Evolutionary conservation across 495 filamentous ascomycete species (phyloP).

Genomic region (Penicillium antarcticum): DNA sequence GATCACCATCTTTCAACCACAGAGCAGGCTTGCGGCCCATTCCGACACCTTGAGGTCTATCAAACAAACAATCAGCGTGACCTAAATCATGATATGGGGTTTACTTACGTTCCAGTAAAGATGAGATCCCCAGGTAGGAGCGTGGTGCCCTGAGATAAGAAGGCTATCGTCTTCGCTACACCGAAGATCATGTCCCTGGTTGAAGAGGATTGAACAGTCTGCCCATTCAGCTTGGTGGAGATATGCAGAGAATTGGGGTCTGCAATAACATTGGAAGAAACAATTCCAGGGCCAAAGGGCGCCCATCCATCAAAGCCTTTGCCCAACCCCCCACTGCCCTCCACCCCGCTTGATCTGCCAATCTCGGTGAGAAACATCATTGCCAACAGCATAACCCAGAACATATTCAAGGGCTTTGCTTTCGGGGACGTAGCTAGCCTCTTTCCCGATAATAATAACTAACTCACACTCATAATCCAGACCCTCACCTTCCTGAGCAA

Average conservation of each 20-base stretch:
- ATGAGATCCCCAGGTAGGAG: constrained; percentile 77
- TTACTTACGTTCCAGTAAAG: constrained; percentile 77
- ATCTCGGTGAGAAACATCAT: constrained; percentile 81
- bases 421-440: constrained; percentile 64
- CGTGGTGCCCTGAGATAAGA: constrained; percentile 75
- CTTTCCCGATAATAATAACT: constrained; percentile 72
- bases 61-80: constrained; percentile 5
- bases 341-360: constrained; percentile 79
- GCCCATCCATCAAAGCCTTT: constrained; percentile 91
- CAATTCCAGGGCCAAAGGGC: constrained; percentile 81
- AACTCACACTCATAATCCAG: constrained; percentile 87
- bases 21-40: constrained; percentile 70
- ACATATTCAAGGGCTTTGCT: constrained; percentile 68
- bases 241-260: constrained; percentile 70
- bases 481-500: constrained; percentile 58
- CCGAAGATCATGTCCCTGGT: constrained; percentile 83
- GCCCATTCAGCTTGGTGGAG: constrained; percentile 66
- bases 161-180: constrained; percentile 68
- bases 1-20: constrained; percentile 78
- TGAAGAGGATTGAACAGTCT: constrained; percentile 66
- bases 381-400: constrained; percentile 75
- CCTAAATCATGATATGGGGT: background rate
- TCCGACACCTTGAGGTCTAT: constrained; percentile 71
- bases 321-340: constrained; percentile 74
- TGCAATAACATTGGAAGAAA: constrained; percentile 59